Conservation (phyloP, 305 asterid species). For the Fraxinus latifolia region DNA sequence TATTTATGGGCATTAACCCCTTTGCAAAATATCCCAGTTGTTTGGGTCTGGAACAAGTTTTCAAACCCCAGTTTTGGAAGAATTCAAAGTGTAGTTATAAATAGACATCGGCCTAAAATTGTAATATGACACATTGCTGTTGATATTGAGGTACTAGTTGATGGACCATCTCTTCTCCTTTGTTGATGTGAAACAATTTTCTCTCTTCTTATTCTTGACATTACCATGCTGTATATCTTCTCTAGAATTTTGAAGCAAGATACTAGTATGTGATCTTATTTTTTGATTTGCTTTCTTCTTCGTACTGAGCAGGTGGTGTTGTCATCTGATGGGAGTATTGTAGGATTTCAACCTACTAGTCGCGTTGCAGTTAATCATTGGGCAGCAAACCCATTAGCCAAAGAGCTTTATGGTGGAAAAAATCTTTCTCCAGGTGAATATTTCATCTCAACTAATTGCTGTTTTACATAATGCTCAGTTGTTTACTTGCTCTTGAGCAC, state of each 20-base stretch:
- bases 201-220: not conserved
- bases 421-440: slow-evolving; percentile 65
- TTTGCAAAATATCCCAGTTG: not conserved
- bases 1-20: not conserved
- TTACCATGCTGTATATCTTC: not conserved
- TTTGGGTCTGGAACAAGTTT: not conserved
- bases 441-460: not conserved
- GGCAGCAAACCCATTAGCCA: slow-evolving; percentile 74
- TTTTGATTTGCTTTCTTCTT: slow-evolving; percentile 8
- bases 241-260: not conserved
- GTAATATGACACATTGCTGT: not conserved
- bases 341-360: slow-evolving; percentile 75
- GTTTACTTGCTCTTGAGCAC: not conserved
- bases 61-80: not conserved
- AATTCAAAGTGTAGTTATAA: not conserved
- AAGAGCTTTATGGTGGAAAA: slow-evolving; percentile 63
- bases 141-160: not conserved
- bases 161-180: not conserved
- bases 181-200: not conserved
- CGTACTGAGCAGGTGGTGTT: slow-evolving; percentile 48
- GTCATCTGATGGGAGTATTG: slow-evolving; percentile 49
- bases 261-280: not conserved
- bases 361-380: slow-evolving; percentile 74
- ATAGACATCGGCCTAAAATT: not conserved
- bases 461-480: not conserved